Base-by-base conservation (phyloP, 176 grass and related monocot genomes). In the Oropetium thomaeum region DNA sequence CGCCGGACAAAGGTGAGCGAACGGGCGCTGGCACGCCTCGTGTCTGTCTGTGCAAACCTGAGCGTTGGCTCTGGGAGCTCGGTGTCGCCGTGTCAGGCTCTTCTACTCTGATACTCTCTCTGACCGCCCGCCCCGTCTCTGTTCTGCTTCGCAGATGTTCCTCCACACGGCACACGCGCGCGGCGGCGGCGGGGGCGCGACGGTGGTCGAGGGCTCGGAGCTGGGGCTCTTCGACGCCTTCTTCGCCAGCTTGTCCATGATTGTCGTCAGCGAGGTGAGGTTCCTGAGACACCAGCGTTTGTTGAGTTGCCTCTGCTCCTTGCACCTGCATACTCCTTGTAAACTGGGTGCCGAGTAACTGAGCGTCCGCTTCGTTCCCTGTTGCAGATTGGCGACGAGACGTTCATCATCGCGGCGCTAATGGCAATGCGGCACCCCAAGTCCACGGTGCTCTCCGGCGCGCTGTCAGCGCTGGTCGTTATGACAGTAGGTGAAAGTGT, bases 401-500 rank as follows among this genome's bases (percentile, higher is more conserved):
- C 91, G 41, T 95, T 94, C 84, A 98, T 98, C 65, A 98, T 98
- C 17, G 96, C 96, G 53, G 96, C 96, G 58, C 86, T 98, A 34
- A 94, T 98, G 96, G 96, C 96, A 20, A 98, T 94, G 96, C 86
- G 91, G 29, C 96, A 98, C 84, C 96, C 96, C 37, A 98, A 95
- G 59, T 92, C 89, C 11, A 98, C 82, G 2, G 91, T 98, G 60
- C 79, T 98, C 63, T 98, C 91, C 0, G 91, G 96, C 5, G 96
- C 96, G 1, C 79, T 98, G 39, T 85, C 84, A 19, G 96, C 96
- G 10, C 82, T 98, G 22, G 71, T 95, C 49, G 84, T 98, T 29
- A 92, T 98, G 95, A 98, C 96, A 28, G 91, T 98, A 90, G 77
- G 88, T 82, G 32, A 7, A 35, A 54, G 40, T 62, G 61, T 44